Conservation (phyloP, 108 stramenopile species). For the Fistulifera solaris region DNA sequence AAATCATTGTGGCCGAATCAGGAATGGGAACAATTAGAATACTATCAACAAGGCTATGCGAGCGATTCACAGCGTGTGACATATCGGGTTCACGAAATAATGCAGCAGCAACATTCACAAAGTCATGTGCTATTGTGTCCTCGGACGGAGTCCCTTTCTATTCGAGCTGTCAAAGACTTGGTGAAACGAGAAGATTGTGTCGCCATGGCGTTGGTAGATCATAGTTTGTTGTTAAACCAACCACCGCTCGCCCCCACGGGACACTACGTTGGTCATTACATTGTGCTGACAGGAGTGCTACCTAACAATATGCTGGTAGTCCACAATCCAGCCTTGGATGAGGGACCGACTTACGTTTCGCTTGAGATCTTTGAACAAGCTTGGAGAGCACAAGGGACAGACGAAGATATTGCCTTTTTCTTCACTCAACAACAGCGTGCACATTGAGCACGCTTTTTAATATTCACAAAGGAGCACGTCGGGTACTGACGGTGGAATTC, state of each 20-base stretch:
- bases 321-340: conserved; percentile 7
- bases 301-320: conserved; percentile 5
- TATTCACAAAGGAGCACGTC: no score
- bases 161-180: conserved; percentile 32
- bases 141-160: conserved; percentile 3
- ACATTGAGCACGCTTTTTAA: no score
- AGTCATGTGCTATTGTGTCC: background rate
- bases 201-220: conserved; percentile 66
- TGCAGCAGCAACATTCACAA: background rate
- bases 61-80: conserved; percentile 40
- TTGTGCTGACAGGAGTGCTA: conserved; percentile 55
- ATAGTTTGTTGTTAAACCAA: conserved; percentile 26
- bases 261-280: conserved; percentile 60
- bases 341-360: conserved; percentile 21
- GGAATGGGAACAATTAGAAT: conserved; percentile 35
- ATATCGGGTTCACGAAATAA: background rate
- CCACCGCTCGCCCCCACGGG: background rate
- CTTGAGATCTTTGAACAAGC: conserved; percentile 42
- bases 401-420: conserved; percentile 69
- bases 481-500: background rate
- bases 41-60: conserved; percentile 53
- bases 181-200: conserved; percentile 40
- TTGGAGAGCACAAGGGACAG: conserved; percentile 66
- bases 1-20: conserved; percentile 17
- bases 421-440: background rate